Percentiles rank a stretch among this genome's conserved stretches.
phyloP scores from a whole-genome alignment of 768 basidiomycete species.

The Rickenella mellea region DNA sequence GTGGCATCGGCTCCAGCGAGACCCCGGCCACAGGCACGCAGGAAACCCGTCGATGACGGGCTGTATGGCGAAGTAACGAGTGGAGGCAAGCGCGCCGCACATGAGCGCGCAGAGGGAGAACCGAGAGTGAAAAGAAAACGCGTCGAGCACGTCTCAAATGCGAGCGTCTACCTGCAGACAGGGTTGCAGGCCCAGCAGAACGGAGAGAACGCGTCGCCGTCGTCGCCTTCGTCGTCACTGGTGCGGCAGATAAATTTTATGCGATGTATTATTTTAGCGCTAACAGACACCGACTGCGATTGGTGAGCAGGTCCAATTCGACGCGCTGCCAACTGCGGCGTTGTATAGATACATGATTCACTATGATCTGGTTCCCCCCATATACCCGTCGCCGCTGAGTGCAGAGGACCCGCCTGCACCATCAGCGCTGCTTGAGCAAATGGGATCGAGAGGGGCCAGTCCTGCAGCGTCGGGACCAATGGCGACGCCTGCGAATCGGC shows the following conservation, averaged over 20 bases:
- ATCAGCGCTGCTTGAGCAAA: conserved; percentile 43
- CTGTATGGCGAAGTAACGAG: conserved; percentile 55
- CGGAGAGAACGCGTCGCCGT: not conserved
- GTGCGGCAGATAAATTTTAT: not conserved
- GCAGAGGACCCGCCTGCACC: conserved; percentile 66
- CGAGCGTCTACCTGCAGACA: not conserved
- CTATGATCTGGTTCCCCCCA: conserved; percentile 59
- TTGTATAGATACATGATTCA: conserved; percentile 67
- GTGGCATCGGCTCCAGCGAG: no score
- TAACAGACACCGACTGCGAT: not conserved
- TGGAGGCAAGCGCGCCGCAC: conserved; percentile 50
- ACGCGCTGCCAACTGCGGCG: conserved; percentile 51
- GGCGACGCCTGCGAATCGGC: conserved; percentile 58
- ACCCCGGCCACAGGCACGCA: conserved; percentile 36
- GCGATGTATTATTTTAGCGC: not conserved
- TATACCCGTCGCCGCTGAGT: conserved; percentile 62
- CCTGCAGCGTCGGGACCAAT: conserved; percentile 29
- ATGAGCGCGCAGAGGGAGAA: conserved; percentile 65
- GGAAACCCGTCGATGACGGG: conserved; percentile 57
- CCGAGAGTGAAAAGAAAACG: conserved; percentile 68
- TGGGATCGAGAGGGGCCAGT: conserved; percentile 40
- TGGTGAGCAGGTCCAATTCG: conserved; percentile 58
- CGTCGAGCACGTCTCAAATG: conserved; percentile 38
- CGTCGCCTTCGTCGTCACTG: not conserved
- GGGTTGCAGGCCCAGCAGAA: conserved; percentile 1